Evolutionary conservation across 306 rosid genomes (phyloP), one percentile per base, ranked within the genome.

Genomic region (Dalbergia cultrata): DNA sequence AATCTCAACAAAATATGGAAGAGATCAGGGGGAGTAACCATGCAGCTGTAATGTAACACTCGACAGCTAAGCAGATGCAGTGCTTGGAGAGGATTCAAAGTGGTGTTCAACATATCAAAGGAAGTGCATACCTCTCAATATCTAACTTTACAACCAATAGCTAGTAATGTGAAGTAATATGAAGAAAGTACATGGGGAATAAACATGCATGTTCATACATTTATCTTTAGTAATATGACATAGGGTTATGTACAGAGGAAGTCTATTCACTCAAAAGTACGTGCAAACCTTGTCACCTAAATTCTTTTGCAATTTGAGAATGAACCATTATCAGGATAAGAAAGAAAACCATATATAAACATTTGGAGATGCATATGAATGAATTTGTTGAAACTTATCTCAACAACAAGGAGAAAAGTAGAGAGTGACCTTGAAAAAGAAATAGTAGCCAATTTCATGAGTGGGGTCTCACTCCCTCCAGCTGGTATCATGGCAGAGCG

Each of bases 351-450:
- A 67, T 39, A 56, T 19, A 75, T 31, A 67, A 67, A 58, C 34
- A 59, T 31, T 18, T 59, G 34, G 65, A 68, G 7, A 39, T 59
- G 18, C 61, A 65, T 72, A 22, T 63, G 74, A 61, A 50, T 14
- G 43, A 81, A 71, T 47, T 35, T 66, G 31, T 57, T 14, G 31
- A 76, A 80, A 65, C 49, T 49, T 39, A 9, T 35, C 14, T 37
- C 12, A 57, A 70, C 37, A 66, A 65, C 26, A 21, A 71, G 71
- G 35, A 73, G 72, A 66, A 54, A 49, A 67, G 59, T 67, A 67
- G 35, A 41, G 75, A 16, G 14, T 7, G 56, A 94, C 98, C 97
- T 92, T 77, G 90, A 71, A 69, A 94, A 85, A 80, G 92, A 86
- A 57, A 85, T 61, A 75, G 94, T 49, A 49, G 96, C 90, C 76